These are phyloP conservation scores for Teratosphaeria nubilosa DNA, from an alignment of 2,329 filamentous ascomycete genomes.

Conservation along the genomic window DNA sequence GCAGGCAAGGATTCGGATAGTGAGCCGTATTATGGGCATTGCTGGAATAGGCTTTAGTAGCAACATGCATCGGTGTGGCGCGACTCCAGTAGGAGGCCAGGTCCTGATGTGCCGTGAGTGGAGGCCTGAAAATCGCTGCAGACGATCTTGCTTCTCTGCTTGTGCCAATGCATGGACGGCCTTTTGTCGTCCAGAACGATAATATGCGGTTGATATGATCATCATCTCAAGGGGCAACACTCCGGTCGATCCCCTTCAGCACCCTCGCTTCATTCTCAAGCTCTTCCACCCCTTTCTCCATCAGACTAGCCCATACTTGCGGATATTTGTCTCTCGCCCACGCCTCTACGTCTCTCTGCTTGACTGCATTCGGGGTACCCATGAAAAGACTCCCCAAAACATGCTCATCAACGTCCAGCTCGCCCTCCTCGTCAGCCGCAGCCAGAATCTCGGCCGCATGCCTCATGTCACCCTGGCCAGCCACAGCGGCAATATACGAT, in stretches of 20 bases:
- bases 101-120: no score
- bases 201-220: no score
- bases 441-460: constrained; percentile 57
- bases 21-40: background rate
- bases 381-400: constrained; percentile 77
- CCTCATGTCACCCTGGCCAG: constrained; percentile 59
- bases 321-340: constrained; percentile 65
- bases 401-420: constrained; percentile 55
- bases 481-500: constrained; percentile 67
- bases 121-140: no score
- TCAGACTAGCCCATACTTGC: constrained; percentile 57
- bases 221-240: constrained; percentile 6
- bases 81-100: no score
- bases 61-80: no score
- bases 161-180: no score
- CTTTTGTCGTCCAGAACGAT: no score
- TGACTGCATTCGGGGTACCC: constrained; percentile 47
- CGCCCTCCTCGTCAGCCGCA: constrained; percentile 56
- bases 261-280: constrained; percentile 7
- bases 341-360: constrained; percentile 59
- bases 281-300: constrained; percentile 36
- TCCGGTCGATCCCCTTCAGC: constrained; percentile 9
- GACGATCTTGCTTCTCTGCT: no score
- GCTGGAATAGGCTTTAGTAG: no score
- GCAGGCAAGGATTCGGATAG: background rate